Percentiles rank a stretch among this genome's conserved stretches.
phyloP scores from a whole-genome alignment of 208 protist species.

The Herpetomonas muscarum region DNA sequence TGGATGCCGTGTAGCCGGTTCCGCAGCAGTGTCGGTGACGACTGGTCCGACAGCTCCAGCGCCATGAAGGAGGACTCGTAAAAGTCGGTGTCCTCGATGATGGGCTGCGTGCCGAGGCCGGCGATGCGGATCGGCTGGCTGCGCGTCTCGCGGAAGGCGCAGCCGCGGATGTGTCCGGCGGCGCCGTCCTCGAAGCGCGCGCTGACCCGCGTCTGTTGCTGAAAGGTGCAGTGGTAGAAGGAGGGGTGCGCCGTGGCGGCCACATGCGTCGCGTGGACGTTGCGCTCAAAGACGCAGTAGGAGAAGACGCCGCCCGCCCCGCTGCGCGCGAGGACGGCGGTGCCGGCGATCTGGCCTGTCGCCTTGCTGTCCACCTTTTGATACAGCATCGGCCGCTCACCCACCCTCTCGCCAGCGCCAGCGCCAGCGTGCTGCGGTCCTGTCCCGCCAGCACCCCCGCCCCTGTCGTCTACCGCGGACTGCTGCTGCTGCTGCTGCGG shows the following conservation, averaged over 20 bases:
- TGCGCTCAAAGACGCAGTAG: conserved; percentile 20
- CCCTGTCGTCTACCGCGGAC: no score
- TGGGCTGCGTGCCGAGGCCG: conserved; percentile 9
- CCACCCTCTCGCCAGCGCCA: not conserved
- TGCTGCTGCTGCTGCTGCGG: no score
- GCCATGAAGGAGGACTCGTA: conserved; percentile 14
- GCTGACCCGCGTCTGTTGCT: conserved; percentile 11
- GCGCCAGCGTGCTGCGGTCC: not conserved
- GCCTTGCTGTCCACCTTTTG: conserved; percentile 10
- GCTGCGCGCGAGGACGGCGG: conserved; percentile 14
- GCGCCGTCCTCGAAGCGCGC: conserved; percentile 10
- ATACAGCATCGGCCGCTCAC: not conserved
- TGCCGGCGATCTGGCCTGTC: conserved; percentile 18
- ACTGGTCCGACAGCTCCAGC: conserved; percentile 3
- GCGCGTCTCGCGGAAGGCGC: conserved; percentile 20
- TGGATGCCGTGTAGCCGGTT: conserved; percentile 23
- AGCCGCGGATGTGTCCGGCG: conserved; percentile 8
- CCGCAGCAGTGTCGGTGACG: conserved; percentile 9
- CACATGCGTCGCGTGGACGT: conserved; percentile 15
- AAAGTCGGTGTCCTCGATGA: conserved; percentile 25
- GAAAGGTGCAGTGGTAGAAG: conserved; percentile 14
- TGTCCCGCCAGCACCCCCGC: no score
- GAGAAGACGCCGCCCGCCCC: conserved; percentile 16
- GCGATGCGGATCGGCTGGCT: conserved; percentile 10
- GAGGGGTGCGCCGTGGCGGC: conserved; percentile 11